These are phyloP conservation scores for Fusarium musae DNA, from an alignment of 2,329 filamentous ascomycete species.

Conservation along the genomic window DNA sequence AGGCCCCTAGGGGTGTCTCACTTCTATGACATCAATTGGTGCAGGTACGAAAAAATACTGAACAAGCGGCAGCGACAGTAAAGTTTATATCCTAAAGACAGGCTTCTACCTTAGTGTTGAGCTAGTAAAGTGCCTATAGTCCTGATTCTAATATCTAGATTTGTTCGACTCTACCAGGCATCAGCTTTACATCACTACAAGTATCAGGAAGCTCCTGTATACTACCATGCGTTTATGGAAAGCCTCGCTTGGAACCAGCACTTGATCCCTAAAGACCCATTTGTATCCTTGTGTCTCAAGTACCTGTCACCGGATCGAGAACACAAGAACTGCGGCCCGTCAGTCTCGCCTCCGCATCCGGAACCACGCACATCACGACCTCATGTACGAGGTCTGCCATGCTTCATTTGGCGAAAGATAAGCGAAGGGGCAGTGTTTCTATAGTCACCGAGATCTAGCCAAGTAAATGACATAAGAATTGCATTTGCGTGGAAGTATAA, in stretches of 20 bases:
- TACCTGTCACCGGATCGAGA: neutral
- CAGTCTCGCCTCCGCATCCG: conserved; percentile 21
- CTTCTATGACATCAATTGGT: neutral
- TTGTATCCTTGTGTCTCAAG: neutral
- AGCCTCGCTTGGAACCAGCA: neutral
- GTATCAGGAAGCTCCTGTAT: neutral
- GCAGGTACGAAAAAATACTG: neutral
- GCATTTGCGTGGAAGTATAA: conserved; percentile 2
- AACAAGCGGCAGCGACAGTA: too few species aligned
- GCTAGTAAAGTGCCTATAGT: neutral
- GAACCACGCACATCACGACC: neutral
- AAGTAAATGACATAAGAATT: neutral
- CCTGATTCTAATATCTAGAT: too few species aligned
- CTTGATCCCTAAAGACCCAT: neutral
- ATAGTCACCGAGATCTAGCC: neutral
- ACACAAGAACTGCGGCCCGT: neutral
- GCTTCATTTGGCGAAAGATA: conserved; percentile 31
- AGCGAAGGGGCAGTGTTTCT: neutral
- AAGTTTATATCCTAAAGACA: neutral
- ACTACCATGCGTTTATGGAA: neutral
- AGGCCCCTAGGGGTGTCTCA: neutral
- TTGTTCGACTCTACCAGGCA: neutral
- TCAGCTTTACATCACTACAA: neutral
- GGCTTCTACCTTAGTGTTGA: neutral
- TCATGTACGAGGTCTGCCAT: conserved; percentile 9